Conservation (phyloP, 2,329 filamentous ascomycete species). For the Calonectria honghensis region DNA sequence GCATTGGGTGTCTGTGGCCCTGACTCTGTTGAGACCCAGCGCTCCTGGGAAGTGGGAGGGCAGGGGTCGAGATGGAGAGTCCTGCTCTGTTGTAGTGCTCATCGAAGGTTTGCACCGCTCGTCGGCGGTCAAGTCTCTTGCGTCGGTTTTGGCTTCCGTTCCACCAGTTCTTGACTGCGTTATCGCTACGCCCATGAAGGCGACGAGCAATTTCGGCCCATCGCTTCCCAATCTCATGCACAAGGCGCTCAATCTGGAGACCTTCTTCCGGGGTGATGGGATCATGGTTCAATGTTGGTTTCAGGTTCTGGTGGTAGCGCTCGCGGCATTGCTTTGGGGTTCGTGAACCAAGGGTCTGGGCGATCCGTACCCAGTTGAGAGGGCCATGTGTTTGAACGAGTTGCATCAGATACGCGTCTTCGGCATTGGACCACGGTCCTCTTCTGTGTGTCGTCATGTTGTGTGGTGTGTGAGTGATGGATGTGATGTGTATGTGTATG, state of each 20-base stretch:
- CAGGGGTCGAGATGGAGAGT: conserved; percentile 55
- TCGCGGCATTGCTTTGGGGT: conserved; percentile 97
- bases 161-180: conserved; percentile 99
- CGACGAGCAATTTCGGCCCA: conserved; percentile 95
- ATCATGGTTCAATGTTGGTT: conserved; percentile 82
- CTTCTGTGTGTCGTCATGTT: conserved; percentile 64
- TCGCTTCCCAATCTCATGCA: conserved; percentile 85
- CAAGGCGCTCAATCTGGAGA: conserved; percentile 83
- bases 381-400: conserved; percentile 83
- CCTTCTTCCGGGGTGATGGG: conserved; percentile 84
- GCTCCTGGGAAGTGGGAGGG: conserved; percentile 40
- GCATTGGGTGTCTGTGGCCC: conserved; percentile 48
- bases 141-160: conserved; percentile 93
- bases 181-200: conserved; percentile 91
- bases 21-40: conserved; percentile 46
- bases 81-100: conserved; percentile 54
- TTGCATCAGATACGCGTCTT: conserved; percentile 82
- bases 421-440: conserved; percentile 88
- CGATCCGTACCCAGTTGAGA: conserved; percentile 93
- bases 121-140: conserved; percentile 69
- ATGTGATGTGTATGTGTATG: background rate
- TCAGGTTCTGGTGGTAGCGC: conserved; percentile 95
- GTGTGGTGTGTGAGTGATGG: background rate
- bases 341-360: conserved; percentile 82
- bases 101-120: conserved; percentile 52